Percentiles rank a stretch among this genome's conserved stretches.
These are phyloP conservation scores for Phytophthora uliginosa DNA, from an alignment of 352 stramenopile species.

Conservation along the genomic window DNA sequence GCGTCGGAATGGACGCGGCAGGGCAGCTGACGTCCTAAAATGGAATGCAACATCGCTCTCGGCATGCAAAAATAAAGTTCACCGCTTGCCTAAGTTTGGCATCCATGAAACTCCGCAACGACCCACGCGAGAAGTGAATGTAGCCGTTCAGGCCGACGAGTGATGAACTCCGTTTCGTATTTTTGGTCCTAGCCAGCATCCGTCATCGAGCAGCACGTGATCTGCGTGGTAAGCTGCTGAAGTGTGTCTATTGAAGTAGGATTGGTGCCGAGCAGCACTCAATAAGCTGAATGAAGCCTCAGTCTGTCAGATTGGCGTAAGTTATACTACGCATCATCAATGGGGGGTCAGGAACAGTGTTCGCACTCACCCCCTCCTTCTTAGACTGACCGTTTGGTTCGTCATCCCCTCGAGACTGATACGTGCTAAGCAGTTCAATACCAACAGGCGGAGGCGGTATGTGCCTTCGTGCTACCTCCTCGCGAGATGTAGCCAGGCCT, in stretches of 20 bases:
- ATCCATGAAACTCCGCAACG: constrained; percentile 1
- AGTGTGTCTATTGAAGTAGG: neutral
- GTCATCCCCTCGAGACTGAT: constrained; percentile 5
- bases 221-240: neutral
- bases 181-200: neutral
- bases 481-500: constrained; percentile 22
- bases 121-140: neutral
- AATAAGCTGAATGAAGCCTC: neutral
- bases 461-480: constrained; percentile 11
- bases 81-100: constrained; percentile 3
- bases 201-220: neutral
- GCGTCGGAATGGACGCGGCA: neutral
- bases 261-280: neutral
- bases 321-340: constrained; percentile 13
- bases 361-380: neutral
- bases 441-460: neutral
- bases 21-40: neutral
- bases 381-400: constrained; percentile 4
- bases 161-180: neutral
- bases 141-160: neutral
- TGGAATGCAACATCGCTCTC: neutral
- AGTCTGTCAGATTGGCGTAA: constrained; percentile 2
- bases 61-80: neutral
- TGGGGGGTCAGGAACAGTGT: neutral
- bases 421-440: constrained; percentile 17